Base-by-base conservation (phyloP, 495 filamentous ascomycete genomes). In the Rhypophila decipiens region DNA sequence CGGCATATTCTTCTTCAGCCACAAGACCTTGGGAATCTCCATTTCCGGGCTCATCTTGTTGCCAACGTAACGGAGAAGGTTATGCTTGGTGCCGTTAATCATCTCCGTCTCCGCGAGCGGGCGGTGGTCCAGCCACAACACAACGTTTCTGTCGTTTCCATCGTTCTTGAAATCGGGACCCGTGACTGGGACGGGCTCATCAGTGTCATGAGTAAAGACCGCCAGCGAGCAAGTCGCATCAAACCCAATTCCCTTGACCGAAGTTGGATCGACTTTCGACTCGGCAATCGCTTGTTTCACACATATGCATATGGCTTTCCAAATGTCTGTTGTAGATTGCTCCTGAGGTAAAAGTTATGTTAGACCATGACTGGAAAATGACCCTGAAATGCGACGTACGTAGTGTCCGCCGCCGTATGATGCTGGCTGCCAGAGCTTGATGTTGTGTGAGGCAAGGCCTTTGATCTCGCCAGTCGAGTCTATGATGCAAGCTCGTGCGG, bases 1-100 rank as follows among this genome's bases (percentile, higher is more conserved):
- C n/a, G 93, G 87, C 93, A 98, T 96, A 66, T 96, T 75, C 60
- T 94, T 93, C 75, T 97, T 96, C 55, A 98, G 71, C 93, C 93
- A 98, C 20, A 97, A 73, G 1, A 96, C 88, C 61, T 98, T 98
- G 20, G 93, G 93, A 21, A 96, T 89, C 62, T 98, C 93, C 93
- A 98, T 98, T 72, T 98, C 93, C 53, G 95, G 86, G 57, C 87
- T 94, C 93, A 98, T 97, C 56, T 80, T 90, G 33, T 93, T 91
- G 39, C 93, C 93, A 4, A 98, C 91, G 65, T 96, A 98, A 41
- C 87, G 83, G 29, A 98, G 78, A n/a, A 98, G 74, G 53, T 89
- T 88, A 70, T 97, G 93, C 41, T 83, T 79, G 2, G 93, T 96
- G 12, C 82, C 82, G 68, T 97, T 97, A 71, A 98, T 94, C 63